Evolutionary conservation across 1,284 basidiomycete species (phyloP), one percentile per base, ranked within the genome.

Genomic region (Heliocybe sulcata): DNA sequence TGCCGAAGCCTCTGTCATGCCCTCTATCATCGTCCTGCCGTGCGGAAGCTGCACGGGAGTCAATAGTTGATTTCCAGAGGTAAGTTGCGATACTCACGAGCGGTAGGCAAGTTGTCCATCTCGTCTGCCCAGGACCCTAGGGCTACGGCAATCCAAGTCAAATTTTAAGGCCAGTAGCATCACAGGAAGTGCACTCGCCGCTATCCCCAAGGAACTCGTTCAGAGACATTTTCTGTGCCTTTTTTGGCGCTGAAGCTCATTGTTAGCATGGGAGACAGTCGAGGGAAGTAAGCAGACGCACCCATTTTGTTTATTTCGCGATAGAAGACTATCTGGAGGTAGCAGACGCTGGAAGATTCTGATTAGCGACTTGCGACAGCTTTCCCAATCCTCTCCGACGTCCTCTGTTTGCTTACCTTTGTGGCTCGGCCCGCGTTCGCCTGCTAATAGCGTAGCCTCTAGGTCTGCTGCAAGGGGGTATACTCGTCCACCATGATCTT

Each of bases 121-220:
- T 96, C 94, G 68, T 96, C 94, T n/a, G 94, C 94, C 94, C 94
- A 97, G 66, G 91, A 94, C 66, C 92, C 92, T 55, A 90, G 73
- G 57, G 83, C 90, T 92, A 57, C 38, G 51, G 25, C 45, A 14
- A 42, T 31, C 29, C 27, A 48, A 45, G 60, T 59, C 52, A 55
- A n/a, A 59, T 56, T 50, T 25, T 57, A 45, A 52, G 56, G 56
- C 45, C 48, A 23, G 50, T 52, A 42, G 35, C 20, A 25, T 22
- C 51, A 4, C 20, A 31, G 26, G 33, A 33, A 29, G 33, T 47
- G 53, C 59, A 73, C 87, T 69, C 62, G 92, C 92, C 68, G 62
- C 69, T 79, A 71, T 95, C 90, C 48, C 83, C 89, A 62, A 97
- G 81, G 77, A 97, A 97, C 72, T 90, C 91, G 72, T 85, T 86